These are phyloP conservation scores for Leishmania gerbilli DNA, from an alignment of 208 protist genomes.

Conservation along the genomic window DNA sequence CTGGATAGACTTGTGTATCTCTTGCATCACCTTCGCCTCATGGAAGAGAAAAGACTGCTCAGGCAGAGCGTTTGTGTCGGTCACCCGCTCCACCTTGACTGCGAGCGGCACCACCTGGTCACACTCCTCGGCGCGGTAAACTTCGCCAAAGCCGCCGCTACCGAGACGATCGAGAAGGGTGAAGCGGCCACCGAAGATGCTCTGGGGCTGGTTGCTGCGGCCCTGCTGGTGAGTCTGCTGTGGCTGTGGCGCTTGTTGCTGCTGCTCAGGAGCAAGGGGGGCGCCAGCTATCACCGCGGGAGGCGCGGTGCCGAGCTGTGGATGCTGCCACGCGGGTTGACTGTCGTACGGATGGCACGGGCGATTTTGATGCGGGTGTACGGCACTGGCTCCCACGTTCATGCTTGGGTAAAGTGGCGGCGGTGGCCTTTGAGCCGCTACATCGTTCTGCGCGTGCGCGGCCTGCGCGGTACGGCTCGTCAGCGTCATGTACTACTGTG, in stretches of 20 bases:
- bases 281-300: background rate
- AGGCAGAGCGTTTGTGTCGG: slow-evolving; percentile 32
- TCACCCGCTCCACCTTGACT: slow-evolving; percentile 57
- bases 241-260: background rate
- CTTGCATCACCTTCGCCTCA: slow-evolving; percentile 94
- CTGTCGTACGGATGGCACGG: background rate
- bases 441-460: background rate
- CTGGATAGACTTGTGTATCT: slow-evolving; percentile 64
- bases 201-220: background rate
- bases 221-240: background rate
- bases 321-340: background rate
- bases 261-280: background rate
- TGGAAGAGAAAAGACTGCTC: slow-evolving; percentile 97
- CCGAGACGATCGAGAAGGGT: slow-evolving; percentile 86
- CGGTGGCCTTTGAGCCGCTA: background rate
- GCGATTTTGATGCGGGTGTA: background rate
- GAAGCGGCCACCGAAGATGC: slow-evolving; percentile 57
- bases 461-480: slow-evolving; percentile 2
- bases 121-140: slow-evolving; percentile 85
- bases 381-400: background rate
- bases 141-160: slow-evolving; percentile 97
- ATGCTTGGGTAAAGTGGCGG: slow-evolving; percentile 3
- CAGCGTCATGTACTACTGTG: background rate
- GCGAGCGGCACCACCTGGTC: slow-evolving; percentile 38
- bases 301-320: background rate